phyloP scores from a whole-genome alignment of 495 filamentous ascomycete species.

The Pseudomonodictys pantanalensis region DNA sequence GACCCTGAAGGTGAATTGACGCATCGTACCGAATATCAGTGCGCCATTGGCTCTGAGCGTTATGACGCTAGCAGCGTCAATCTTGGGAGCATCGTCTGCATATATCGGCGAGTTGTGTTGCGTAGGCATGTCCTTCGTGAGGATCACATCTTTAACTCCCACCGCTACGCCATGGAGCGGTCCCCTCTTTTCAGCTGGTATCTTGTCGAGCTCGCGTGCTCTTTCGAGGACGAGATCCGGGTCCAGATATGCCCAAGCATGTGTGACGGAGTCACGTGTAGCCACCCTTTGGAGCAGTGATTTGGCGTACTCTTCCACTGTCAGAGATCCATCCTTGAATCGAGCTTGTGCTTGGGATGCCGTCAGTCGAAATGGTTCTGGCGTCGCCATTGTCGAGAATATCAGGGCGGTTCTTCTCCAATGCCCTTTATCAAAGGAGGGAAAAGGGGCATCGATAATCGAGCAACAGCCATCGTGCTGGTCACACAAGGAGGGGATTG shows the following conservation, averaged over 20 bases:
- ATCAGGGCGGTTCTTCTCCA: not conserved
- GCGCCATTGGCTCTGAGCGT: constrained; percentile 49
- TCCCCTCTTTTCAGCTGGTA: constrained; percentile 48
- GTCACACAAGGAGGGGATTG: too few species aligned
- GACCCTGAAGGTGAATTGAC: not conserved
- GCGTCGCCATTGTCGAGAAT: not conserved
- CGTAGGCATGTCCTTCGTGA: constrained; percentile 59
- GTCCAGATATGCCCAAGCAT: constrained; percentile 56
- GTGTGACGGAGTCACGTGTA: constrained; percentile 46
- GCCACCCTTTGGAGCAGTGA: constrained; percentile 52
- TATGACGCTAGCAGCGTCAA: constrained; percentile 47
- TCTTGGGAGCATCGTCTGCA: constrained; percentile 36
- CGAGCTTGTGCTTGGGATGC: constrained; percentile 42
- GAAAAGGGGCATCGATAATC: not conserved
- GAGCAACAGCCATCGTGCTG: too few species aligned
- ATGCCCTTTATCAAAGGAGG: not conserved
- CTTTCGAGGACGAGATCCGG: constrained; percentile 48
- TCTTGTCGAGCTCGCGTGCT: constrained; percentile 50
- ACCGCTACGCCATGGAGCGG: constrained; percentile 55
- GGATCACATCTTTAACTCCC: constrained; percentile 58
- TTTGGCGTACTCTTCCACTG: constrained; percentile 52
- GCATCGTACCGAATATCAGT: constrained; percentile 47
- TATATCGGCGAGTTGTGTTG: constrained; percentile 52
- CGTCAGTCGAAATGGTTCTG: constrained; percentile 40
- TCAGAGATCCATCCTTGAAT: constrained; percentile 41